phyloP scores from a whole-genome alignment of 1,284 basidiomycete genomes.

The Irpex sp. region DNA sequence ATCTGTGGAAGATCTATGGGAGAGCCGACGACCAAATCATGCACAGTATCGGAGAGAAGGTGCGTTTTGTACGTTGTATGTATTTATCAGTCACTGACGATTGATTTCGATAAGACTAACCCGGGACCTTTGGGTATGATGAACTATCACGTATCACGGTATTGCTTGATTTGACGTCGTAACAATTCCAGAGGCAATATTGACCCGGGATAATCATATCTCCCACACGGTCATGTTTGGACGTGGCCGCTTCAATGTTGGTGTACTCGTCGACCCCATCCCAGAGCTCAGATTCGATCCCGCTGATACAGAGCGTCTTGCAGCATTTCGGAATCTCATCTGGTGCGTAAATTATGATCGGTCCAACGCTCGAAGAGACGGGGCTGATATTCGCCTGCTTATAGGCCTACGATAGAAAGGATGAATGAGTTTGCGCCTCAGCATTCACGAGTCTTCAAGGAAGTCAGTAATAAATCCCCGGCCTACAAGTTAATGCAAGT shows the following conservation, averaged over 20 bases:
- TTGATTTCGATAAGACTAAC: conserved; percentile 21
- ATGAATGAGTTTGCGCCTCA: conserved; percentile 37
- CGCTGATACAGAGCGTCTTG: conserved; percentile 24
- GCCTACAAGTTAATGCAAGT: background rate
- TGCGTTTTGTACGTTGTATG: conserved; percentile 12
- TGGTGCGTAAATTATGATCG: background rate
- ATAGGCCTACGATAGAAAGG: conserved; percentile 32
- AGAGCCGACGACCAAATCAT: conserved; percentile 52
- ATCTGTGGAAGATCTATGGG: conserved; percentile 42
- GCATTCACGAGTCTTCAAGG: conserved; percentile 39
- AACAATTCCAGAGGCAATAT: conserved; percentile 31
- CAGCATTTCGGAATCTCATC: conserved; percentile 12
- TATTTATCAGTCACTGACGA: too few relatives aligned
- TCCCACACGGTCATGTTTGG: conserved; percentile 35
- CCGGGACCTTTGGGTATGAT: conserved; percentile 28
- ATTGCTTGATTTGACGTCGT: background rate
- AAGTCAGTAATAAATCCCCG: conserved; percentile 14
- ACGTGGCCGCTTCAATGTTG: conserved; percentile 37
- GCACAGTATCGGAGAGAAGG: conserved; percentile 49
- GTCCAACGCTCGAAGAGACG: conserved; percentile 14
- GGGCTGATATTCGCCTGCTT: background rate
- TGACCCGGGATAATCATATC: conserved; percentile 34
- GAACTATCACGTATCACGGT: too few relatives aligned
- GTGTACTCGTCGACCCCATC: conserved; percentile 38
- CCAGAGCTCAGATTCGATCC: conserved; percentile 29